Evolutionary conservation across 805 yeast genomes (phyloP), one percentile per base, ranked within the genome.

Genomic region (Torulaspora maleeae): DNA sequence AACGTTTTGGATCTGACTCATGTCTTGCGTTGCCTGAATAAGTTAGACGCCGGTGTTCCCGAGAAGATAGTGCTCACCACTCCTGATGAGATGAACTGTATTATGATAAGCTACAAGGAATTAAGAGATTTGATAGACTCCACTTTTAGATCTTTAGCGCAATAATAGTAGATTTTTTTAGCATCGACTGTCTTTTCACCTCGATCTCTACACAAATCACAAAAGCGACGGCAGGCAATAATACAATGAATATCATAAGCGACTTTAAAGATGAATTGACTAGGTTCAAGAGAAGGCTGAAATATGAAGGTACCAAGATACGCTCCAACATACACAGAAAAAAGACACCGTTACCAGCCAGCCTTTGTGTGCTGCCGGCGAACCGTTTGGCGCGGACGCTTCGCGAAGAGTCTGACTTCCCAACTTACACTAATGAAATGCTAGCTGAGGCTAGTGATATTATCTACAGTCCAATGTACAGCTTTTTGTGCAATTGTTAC

Each of bases 11-110:
- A 93, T 64, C 71, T 93, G 55, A 82, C 89, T 0, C 88, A 88
- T 62, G 90, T 89, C 5, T 69, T 93, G 49, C 72, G 79, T 40
- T 78, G 84, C 56, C 70, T 93, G 58, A 91, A 91, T 67, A 93
- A 91, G 66, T 71, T 93, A 52, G 99, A 93, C 61, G 95, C 91
- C 5, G 98, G 97, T 1, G 75, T 83, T 27, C 89, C 86, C 41
- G 99, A 93, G 66, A 80, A 78, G 53, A 67, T 93, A 12, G 69
- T 90, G 61, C 73, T 93, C 42, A 87, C 88, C 1, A 82, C 93
- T 27, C 77, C 83, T 9, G 96, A 90, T 63, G 95, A 88, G 60
- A 82, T 81, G 70, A 83, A 79, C 36, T 89, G 97, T 63, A 70
- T 93, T 49, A 82, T 93, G 33, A 83, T 87, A 44, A 80, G 90